Base-by-base conservation (phyloP, 257 asterid genomes). In the Capsicum baccatum region DNA sequence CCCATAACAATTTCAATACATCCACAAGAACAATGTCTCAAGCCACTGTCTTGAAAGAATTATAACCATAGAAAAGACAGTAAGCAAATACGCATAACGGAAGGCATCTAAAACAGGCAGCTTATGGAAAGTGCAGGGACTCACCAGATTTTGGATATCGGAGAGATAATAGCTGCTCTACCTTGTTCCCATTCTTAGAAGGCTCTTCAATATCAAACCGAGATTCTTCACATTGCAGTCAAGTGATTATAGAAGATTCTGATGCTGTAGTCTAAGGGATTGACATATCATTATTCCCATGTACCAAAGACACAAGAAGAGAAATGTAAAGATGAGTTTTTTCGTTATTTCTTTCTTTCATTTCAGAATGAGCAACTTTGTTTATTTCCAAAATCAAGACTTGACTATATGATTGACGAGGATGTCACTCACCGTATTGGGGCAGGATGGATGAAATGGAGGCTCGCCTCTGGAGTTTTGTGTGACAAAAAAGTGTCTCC, bases 141-240 rank as follows among this genome's bases (percentile, higher is more conserved):
- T 74, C 91, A 93, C 99, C 99, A 33, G 99, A 88, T 91, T 91
- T 96, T 33, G 99, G 98, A 88, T 96, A 98, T 89, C 85, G 92
- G 58, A 96, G 98, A 8, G 94, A 88, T 83, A 94, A 83, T 60
- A 92, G 84, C 44, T 86, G 84, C n/a, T 92, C 91, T 47, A 79
- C 67, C 35, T 82, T 88, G 78, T 92, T 84, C 88, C 88, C 93
- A 62, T 83, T 84, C 62, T 89, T 85, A 83, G 88, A 86, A 86
- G 87, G 84, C 83, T 89, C 99, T 96, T 97, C 85, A 85, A 76
- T 80, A 70, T 89, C 59, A 79, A 80, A 58, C 62, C 85, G 7
- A 35, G 14, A 69, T 81, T 21, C 66, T 68, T 21, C 33, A 13
- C 11, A 88, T 87, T 76, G 74, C 62, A 88, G 59, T 63, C 55